Evolutionary conservation across 2,329 filamentous ascomycete species (phyloP), one percentile per base, ranked within the genome.

Genomic region (Didymella sp.): DNA sequence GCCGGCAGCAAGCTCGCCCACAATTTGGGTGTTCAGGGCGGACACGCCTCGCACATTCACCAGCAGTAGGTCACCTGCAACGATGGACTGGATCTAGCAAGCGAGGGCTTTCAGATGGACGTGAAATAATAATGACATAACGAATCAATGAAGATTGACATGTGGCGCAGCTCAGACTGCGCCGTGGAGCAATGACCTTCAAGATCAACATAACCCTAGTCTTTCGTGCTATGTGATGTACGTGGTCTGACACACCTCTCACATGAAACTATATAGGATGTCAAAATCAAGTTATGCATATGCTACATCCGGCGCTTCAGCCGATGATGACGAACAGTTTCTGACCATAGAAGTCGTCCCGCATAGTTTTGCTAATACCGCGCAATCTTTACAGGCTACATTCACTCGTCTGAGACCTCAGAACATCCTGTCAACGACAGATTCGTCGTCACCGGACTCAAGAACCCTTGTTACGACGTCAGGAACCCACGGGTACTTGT

Each of bases 11-110:
- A 74, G 51, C 64, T 73, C 21, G 73, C 74, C 28, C 67, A 71
- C 46, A 71, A 76, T 49, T 62, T 76, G 6, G 74, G 74, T 35
- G 63, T 63, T 17, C 63, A 73, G 59, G 74, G 73, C 5, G 70
- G 70, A 30, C 67, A 70, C 59, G 62, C 67, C 15, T 47, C 54
- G 35, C 54, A 56, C 56, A 43, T 60, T 33, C 63, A 73, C 33
- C 46, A 56, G 33, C 38, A 56, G 33, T 56, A 41, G 40, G 31
- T 22, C 27, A n/a, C 27, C 4, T 7, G 22, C 7, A 15, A 7
- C n/a, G 28, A 1, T 33, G 24, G 11, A 9, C 22, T 42, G 15
- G 17, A 12, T 19, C 19, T 33, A 25, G 15, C 12, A 35, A 27
- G 44, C 15, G 8, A 19, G 9, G 33, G 17, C 21, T 27, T 19